Percentiles rank a stretch among this genome's conserved stretches.
Evolutionary conservation across 2,329 filamentous ascomycete species (phyloP).

Genomic region (Ceratocystis alfenasii): DNA sequence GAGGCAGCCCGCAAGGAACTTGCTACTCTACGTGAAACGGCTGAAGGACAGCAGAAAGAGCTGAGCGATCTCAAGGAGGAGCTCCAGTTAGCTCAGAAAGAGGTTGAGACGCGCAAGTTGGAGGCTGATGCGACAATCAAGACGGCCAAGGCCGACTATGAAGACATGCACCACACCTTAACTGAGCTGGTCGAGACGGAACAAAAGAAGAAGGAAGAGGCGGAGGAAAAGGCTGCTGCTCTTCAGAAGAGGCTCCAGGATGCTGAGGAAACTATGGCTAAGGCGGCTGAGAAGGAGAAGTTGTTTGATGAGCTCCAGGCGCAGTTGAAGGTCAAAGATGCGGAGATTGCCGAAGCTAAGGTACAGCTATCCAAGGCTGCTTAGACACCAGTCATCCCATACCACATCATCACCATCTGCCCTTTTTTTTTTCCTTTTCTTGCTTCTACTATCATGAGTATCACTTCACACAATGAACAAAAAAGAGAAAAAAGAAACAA

Average conservation of each 20-base stretch:
- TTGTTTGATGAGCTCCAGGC: conserved; percentile 41
- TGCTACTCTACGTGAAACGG: conserved; percentile 36
- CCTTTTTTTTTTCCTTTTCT: conserved; percentile 8
- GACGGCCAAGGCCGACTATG: conserved; percentile 48
- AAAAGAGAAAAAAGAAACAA: conserved; percentile 10
- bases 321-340: conserved; percentile 50
- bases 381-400: conserved; percentile 21
- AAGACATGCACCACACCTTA: conserved; percentile 52
- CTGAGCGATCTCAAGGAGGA: conserved; percentile 31
- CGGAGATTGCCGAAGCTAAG: conserved; percentile 50
- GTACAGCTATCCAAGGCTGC: conserved; percentile 30
- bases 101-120: conserved; percentile 41
- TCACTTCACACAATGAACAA: conserved; percentile 9
- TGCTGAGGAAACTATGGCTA: conserved; percentile 13
- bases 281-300: conserved; percentile 37
- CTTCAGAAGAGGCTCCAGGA: conserved; percentile 31
- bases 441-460: conserved; percentile 14
- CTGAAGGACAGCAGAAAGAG: conserved; percentile 34
- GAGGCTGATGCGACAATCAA: conserved; percentile 42
- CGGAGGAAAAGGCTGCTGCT: conserved; percentile 39
- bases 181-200: conserved; percentile 49
- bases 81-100: conserved; percentile 39
- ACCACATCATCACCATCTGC: conserved; percentile 17
- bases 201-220: conserved; percentile 41
- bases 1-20: conserved; percentile 43